Base-by-base conservation (phyloP, 306 rosid species). In the Canavalia ensiformis region DNA sequence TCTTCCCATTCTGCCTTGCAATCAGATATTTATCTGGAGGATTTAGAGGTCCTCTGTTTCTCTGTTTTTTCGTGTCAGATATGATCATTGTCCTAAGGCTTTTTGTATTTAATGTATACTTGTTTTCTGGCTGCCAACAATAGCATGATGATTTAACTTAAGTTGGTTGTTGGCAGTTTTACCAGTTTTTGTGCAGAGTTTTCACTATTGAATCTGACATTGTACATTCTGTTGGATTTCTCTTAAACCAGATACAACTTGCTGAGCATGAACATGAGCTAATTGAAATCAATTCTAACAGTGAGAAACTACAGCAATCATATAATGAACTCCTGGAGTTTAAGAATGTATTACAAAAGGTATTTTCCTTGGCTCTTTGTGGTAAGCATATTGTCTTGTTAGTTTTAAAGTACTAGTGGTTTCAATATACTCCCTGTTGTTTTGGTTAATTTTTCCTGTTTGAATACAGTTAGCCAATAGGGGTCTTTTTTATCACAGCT, bases 291-390 rank as follows among this genome's bases (percentile, higher is more conserved):
- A 94, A 94, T 58, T 89, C 91, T 60, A 94, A 94, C 72, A 85
- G 95, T 54, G 98, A 94, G 85, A 90, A 86, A 81, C 95, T 94
- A 76, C 90, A 51, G 39, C 94, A 88, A 83, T 90, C 98, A 56
- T 91, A 88, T 83, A 94, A 91, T 66, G 98, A 94, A 87, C 97
- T 94, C 68, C 63, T 94, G 42, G 98, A 94, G 86, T 94, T 91
- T 91, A 94, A 94, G 89, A 89, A 90, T 87, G 97, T 94, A 79
- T 84, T 94, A 88, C 97, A 89, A 79, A 90, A 91, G 98, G 98
- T 91, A 87, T 69, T 68, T 33, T 51, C 13, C 30, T 58, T 49
- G 35, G 66, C 52, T 34, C 62, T 76, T 49, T 41, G 45, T 70
- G 66, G 56, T 52, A 10, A 41, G 28, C 37, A 49, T 76, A 66